Conservation (phyloP, 2,329 filamentous ascomycete genomes). For the Colletotrichum coccodes region DNA sequence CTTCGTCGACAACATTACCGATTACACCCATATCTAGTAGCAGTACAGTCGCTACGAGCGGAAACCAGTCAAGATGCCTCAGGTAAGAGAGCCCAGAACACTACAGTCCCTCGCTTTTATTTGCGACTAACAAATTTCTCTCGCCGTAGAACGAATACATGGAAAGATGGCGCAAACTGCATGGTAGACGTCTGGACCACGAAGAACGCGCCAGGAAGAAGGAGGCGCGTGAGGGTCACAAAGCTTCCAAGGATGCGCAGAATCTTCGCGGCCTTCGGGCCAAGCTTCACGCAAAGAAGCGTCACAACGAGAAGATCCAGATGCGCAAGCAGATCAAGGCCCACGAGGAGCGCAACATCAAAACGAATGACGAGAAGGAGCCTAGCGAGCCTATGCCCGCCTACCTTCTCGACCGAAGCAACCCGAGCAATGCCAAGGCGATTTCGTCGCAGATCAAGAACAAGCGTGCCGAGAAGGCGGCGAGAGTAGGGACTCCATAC, state of each 20-base stretch:
- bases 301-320: slow-evolving; percentile 97
- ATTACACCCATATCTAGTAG: neutral
- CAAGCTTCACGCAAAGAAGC: slow-evolving; percentile 93
- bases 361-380: slow-evolving; percentile 84
- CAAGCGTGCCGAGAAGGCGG: slow-evolving; percentile 3
- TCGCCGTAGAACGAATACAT: slow-evolving; percentile 79
- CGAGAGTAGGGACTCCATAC: slow-evolving; percentile 42
- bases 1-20: neutral
- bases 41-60: slow-evolving; percentile 21
- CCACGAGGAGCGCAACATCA: slow-evolving; percentile 96
- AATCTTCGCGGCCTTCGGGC: slow-evolving; percentile 91
- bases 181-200: slow-evolving; percentile 73
- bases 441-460: slow-evolving; percentile 88
- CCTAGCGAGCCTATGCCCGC: slow-evolving; percentile 85
- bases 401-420: slow-evolving; percentile 89
- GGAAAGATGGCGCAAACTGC: slow-evolving; percentile 66
- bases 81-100: no score
- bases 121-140: neutral
- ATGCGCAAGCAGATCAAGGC: slow-evolving; percentile 95
- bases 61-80: slow-evolving; percentile 27
- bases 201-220: slow-evolving; percentile 92
- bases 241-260: slow-evolving; percentile 89
- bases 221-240: slow-evolving; percentile 87
- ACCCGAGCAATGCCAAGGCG: slow-evolving; percentile 70
- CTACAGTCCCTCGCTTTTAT: no score